Conservation (phyloP, 306 rosid genomes). For the Vigna angularis region DNA sequence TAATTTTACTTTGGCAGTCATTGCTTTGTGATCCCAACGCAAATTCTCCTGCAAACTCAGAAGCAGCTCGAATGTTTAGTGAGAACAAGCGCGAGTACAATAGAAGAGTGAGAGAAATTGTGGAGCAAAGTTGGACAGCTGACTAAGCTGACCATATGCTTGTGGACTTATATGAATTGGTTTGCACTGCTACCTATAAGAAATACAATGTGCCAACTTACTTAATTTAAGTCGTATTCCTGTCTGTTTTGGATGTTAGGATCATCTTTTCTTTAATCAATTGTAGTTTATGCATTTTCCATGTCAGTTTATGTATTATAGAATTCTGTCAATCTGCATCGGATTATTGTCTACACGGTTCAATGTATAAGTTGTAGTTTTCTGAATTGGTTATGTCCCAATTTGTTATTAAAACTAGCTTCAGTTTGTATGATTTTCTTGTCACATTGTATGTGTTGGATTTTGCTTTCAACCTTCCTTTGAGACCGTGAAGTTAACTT, state of each 20-base stretch:
- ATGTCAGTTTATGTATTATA: constrained; percentile 53
- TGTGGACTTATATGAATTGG: constrained; percentile 36
- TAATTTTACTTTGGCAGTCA: constrained; percentile 65
- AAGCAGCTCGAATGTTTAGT: constrained; percentile 97
- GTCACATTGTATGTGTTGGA: neutral
- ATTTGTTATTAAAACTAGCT: neutral
- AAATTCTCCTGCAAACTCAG: constrained; percentile 96
- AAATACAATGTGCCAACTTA: constrained; percentile 48
- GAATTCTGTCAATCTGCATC: constrained; percentile 44
- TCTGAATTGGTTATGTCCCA: constrained; percentile 25
- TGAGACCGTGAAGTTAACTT: neutral
- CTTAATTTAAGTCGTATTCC: constrained; percentile 42
- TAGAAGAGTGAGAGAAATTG: constrained; percentile 85
- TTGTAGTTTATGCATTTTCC: constrained; percentile 41
- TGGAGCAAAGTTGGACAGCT: constrained; percentile 99
- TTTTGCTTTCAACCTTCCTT: neutral
- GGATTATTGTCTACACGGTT: constrained; percentile 46
- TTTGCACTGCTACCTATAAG: constrained; percentile 39
- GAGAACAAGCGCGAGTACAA: constrained; percentile 98
- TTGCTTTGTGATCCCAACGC: constrained; percentile 95
- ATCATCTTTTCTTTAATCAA: constrained; percentile 35
- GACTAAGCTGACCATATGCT: constrained; percentile 51
- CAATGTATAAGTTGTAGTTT: constrained; percentile 43
- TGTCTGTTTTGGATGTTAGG: constrained; percentile 40
- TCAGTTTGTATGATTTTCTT: neutral